Evolutionary conservation across 495 filamentous ascomycete species (phyloP).

Genomic region (Jackrogersella multiformis): DNA sequence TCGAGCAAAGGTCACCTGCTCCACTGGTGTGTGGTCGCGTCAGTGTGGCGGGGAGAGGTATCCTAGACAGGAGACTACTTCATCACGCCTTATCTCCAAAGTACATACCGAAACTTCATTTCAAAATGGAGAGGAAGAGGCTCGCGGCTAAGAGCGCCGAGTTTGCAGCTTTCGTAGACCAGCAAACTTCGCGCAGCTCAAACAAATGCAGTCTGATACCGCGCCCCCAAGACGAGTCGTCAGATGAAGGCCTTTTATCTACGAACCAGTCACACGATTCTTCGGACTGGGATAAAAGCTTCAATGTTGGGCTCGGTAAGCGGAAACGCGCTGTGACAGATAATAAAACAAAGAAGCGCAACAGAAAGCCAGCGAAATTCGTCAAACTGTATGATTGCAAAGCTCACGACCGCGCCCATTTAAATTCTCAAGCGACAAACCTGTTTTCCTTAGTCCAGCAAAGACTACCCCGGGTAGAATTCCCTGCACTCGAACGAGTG

Average conservation of each 20-base stretch:
- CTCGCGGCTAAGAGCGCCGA: slow-evolving; percentile 26
- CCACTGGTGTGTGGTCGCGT: slow-evolving; percentile 7
- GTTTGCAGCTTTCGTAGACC: slow-evolving; percentile 26
- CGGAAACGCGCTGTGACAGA: slow-evolving; percentile 8
- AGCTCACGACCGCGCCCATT: slow-evolving; percentile 26
- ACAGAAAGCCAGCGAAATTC: slow-evolving; percentile 19
- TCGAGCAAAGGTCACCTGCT: slow-evolving; percentile 5
- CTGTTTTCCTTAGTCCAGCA: slow-evolving; percentile 27
- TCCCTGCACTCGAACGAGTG: slow-evolving; percentile 14
- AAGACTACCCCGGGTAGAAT: slow-evolving; percentile 26
- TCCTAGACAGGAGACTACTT: slow-evolving; percentile 30
- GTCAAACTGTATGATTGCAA: slow-evolving; percentile 30
- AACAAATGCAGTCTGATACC: slow-evolving; percentile 12
- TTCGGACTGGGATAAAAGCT: neutral
- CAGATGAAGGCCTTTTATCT: slow-evolving; percentile 30
- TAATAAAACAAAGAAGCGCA: slow-evolving; percentile 12
- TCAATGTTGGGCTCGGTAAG: neutral
- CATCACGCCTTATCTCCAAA: slow-evolving; percentile 20
- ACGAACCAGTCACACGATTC: neutral
- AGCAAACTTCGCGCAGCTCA: neutral
- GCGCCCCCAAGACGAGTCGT: slow-evolving; percentile 31
- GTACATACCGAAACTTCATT: slow-evolving; percentile 35
- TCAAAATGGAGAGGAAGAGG: slow-evolving; percentile 36
- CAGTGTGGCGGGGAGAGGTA: slow-evolving; percentile 13
- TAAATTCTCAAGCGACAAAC: slow-evolving; percentile 23